phyloP scores from a whole-genome alignment of 257 asterid species.

The Capsicum baccatum region DNA sequence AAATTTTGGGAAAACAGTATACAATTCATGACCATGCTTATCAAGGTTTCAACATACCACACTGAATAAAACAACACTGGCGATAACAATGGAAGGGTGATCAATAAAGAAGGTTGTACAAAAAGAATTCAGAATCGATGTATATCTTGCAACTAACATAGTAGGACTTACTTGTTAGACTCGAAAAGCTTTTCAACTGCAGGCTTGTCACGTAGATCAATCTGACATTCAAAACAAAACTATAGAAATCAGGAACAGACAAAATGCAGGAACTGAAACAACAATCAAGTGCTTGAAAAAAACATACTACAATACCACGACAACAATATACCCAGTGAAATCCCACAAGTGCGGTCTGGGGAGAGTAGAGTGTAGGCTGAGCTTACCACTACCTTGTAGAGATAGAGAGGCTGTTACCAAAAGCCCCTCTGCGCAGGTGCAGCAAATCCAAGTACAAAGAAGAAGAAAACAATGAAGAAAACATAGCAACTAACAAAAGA shows the following conservation, averaged over 20 bases:
- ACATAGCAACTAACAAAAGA: too few relatives aligned
- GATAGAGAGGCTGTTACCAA: too few relatives aligned
- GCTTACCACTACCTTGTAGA: too few relatives aligned
- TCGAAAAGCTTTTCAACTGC: constrained; percentile 82
- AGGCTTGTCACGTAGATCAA: constrained; percentile 86
- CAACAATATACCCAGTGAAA: too few relatives aligned
- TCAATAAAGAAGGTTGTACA: not conserved
- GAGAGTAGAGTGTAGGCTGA: too few relatives aligned
- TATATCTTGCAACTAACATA: constrained; percentile 8
- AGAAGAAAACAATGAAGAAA: too few relatives aligned
- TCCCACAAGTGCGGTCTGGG: too few relatives aligned
- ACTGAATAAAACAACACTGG: not conserved
- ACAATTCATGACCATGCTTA: not conserved
- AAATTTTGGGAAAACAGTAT: not conserved
- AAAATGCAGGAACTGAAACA: not conserved
- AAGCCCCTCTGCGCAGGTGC: too few relatives aligned
- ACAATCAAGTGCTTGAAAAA: not conserved
- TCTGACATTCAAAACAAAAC: constrained; percentile 51
- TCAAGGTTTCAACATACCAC: not conserved
- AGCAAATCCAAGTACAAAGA: too few relatives aligned
- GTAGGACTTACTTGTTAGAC: constrained; percentile 71
- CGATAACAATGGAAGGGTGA: not conserved
- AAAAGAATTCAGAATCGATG: not conserved
- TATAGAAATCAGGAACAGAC: constrained; percentile 27
- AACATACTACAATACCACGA: not conserved